These are phyloP conservation scores for Cyclocybe cylindracea DNA, from an alignment of 768 basidiomycete genomes.

Conservation along the genomic window DNA sequence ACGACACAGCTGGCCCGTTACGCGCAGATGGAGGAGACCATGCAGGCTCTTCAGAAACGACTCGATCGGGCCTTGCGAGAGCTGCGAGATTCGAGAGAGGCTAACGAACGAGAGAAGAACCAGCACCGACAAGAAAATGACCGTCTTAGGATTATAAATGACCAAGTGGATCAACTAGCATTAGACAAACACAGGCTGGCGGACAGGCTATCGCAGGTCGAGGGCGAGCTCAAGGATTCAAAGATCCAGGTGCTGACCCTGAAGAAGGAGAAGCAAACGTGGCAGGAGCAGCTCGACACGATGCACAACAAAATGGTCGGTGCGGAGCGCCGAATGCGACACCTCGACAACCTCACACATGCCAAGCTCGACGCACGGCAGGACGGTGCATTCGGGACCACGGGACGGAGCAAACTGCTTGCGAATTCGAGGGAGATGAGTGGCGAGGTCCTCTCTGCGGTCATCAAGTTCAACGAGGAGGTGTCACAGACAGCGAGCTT, in stretches of 20 bases:
- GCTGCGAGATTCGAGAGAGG: no score
- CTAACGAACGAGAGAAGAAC: background rate
- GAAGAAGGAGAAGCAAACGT: slow-evolving; percentile 12
- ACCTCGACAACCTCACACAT: slow-evolving; percentile 13
- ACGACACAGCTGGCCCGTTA: no score
- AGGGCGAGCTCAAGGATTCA: background rate
- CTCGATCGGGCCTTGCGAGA: no score
- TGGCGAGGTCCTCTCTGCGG: slow-evolving; percentile 16
- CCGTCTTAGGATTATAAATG: background rate
- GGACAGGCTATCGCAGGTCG: background rate
- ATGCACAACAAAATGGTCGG: slow-evolving; percentile 12
- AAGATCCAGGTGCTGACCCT: background rate
- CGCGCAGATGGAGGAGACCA: no score
- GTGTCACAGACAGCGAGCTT: slow-evolving; percentile 19
- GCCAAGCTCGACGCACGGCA: slow-evolving; percentile 11
- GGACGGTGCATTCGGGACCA: slow-evolving; percentile 8
- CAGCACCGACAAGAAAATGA: background rate
- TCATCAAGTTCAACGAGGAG: slow-evolving; percentile 22
- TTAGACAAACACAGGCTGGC: background rate
- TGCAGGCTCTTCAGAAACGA: no score
- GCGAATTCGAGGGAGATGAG: slow-evolving; percentile 11
- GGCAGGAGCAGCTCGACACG: slow-evolving; percentile 17
- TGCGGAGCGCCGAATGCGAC: slow-evolving; percentile 11
- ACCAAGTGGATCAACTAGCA: background rate
- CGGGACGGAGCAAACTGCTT: background rate